These are phyloP conservation scores for Didymellaceae sp. DNA, from an alignment of 2,329 filamentous ascomycete species.

Conservation along the genomic window DNA sequence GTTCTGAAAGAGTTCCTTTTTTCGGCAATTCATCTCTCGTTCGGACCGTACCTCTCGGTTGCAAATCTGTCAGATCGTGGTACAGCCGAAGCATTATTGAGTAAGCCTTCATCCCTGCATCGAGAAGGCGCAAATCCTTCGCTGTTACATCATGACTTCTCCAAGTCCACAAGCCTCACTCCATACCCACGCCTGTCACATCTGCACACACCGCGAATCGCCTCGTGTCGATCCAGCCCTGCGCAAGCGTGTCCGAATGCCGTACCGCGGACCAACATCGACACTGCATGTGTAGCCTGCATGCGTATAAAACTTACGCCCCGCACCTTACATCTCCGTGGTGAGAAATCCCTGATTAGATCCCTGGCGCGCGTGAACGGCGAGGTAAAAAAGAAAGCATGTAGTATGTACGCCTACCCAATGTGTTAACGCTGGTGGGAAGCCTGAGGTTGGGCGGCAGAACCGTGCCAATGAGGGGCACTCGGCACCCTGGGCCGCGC, in stretches of 20 bases:
- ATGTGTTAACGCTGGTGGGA: background rate
- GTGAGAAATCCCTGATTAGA: background rate
- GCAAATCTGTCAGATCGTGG: background rate
- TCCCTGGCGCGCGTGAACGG: background rate
- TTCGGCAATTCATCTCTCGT: no score
- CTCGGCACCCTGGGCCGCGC: background rate
- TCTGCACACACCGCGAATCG: background rate
- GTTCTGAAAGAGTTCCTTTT: no score
- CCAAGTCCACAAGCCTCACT: background rate
- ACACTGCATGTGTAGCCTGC: background rate
- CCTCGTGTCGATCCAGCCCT: constrained; percentile 3
- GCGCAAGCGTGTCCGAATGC: constrained; percentile 3
- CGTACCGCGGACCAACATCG: background rate
- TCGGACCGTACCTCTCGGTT: no score
- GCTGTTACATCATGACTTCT: background rate
- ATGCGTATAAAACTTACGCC: background rate
- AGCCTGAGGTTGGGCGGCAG: background rate
- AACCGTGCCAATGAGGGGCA: background rate
- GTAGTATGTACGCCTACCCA: constrained; percentile 3
- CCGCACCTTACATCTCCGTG: constrained; percentile 12
- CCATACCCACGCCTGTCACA: background rate
- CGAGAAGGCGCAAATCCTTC: no score
- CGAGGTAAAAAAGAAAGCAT: background rate
- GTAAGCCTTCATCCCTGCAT: background rate
- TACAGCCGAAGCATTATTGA: background rate